Conservation (phyloP, 805 yeast genomes). For the Sungouiozyma intestinalis region DNA sequence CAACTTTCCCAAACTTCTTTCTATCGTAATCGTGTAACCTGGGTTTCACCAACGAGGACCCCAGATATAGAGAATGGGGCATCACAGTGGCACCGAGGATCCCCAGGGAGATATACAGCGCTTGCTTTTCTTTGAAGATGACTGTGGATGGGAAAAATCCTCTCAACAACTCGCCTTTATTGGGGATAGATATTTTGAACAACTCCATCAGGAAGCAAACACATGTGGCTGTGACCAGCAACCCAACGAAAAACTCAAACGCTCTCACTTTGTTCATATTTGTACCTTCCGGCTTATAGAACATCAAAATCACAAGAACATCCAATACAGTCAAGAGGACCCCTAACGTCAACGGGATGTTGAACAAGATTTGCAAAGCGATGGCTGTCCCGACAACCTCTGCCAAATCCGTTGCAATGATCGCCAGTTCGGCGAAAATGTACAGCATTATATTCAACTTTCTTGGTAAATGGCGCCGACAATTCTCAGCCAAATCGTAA, state of each 20-base stretch:
- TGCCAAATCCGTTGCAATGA: constrained; percentile 86
- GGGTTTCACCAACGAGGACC: constrained; percentile 82
- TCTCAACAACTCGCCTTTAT: constrained; percentile 40
- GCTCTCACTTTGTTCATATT: constrained; percentile 63
- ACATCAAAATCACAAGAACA: constrained; percentile 66
- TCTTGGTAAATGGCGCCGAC: constrained; percentile 63
- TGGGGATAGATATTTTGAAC: constrained; percentile 44
- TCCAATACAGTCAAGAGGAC: constrained; percentile 73
- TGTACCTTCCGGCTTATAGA: constrained; percentile 67
- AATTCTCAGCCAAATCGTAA: constrained; percentile 76
- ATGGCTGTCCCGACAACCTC: constrained; percentile 94
- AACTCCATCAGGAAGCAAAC: constrained; percentile 65
- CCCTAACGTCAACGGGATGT: constrained; percentile 64
- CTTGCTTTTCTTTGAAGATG: constrained; percentile 51
- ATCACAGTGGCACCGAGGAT: constrained; percentile 90
- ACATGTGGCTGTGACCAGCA: constrained; percentile 64
- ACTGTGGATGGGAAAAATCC: constrained; percentile 68
- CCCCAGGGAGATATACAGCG: constrained; percentile 68
- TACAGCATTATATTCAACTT: constrained; percentile 51
- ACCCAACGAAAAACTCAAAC: constrained; percentile 67
- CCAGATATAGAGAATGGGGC: constrained; percentile 84
- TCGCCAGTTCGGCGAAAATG: constrained; percentile 71
- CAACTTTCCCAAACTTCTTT: constrained; percentile 37
- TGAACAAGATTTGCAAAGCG: constrained; percentile 64
- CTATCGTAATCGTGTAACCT: constrained; percentile 66